Base-by-base conservation (phyloP, 2,329 filamentous ascomycete species). In the Pseudodiploospora longispora region DNA sequence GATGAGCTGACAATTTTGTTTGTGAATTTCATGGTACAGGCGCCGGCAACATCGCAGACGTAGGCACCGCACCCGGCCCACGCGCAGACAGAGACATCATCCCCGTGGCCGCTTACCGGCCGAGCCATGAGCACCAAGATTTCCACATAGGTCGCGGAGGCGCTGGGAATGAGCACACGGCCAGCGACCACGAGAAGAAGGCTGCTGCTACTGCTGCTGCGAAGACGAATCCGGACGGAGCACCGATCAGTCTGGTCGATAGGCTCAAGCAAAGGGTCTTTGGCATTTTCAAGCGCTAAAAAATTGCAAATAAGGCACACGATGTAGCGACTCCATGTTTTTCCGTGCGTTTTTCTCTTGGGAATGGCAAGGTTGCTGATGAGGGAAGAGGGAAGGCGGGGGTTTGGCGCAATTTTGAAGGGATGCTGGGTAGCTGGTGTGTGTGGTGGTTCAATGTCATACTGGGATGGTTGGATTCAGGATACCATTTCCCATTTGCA, bases 121-220 rank as follows among this genome's bases (percentile, higher is more conserved):
- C 68, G 29, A 71, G 66, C 55, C 61, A 64, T 40, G 70, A 77
- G 10, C 63, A 66, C 42, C 57, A 62, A 46, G 72, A 76, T 56
- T 74, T 69, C 60, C 77, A 82, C 64, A 72, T 70, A 35, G 78
- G 78, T 45, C 76, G 78, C 30, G 78, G 78, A 55, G 78, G 78
- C 46, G 75, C 72, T 7, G 78, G 76, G 41, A 82, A 82, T 59
- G 73, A 72, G 58, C 66, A 72, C 52, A 52, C 65, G 38, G 57
- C 57, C 8, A 53, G 50, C 32, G 50, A 59, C 32, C 50, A 52
- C 46, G 57, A 63, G 47, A 58, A 59, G 53, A 57, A 57, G 43
- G 48, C 56, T 6, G 52, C 44, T 32, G 30, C 45, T 30, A 41
- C 34, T 9, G 41, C 56, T 10, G 19, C 19, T 19, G 55, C 60